Evolutionary conservation across 805 yeast genomes (phyloP).

Genomic region (Priceomyces fermenticarens): DNA sequence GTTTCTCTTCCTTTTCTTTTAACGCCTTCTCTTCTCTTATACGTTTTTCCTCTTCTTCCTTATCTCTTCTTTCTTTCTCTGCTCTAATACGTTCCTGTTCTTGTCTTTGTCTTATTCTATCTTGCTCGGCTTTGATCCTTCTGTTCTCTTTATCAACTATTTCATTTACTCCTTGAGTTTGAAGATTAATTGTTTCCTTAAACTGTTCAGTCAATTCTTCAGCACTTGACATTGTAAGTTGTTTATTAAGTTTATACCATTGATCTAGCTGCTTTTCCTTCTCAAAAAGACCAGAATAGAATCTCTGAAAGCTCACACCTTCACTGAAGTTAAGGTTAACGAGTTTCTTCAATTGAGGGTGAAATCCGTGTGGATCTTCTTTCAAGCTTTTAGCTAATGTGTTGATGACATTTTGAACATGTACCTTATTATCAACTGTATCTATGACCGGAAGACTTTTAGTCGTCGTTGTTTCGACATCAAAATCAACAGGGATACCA

Average conservation of each 20-base stretch:
- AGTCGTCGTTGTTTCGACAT: constrained; percentile 10
- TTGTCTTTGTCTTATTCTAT: constrained; percentile 12
- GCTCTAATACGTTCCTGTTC: constrained; percentile 1
- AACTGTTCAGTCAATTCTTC: neutral
- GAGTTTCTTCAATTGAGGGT: too few relatives aligned
- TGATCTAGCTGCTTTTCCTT: neutral
- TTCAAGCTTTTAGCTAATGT: neutral
- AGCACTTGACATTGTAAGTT: neutral
- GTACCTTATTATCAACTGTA: neutral
- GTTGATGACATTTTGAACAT: neutral
- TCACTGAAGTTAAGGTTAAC: too few relatives aligned
- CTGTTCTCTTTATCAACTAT: constrained; percentile 16
- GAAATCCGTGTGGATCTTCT: too few relatives aligned
- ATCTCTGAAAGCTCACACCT: too few relatives aligned
- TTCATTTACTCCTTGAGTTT: constrained; percentile 2
- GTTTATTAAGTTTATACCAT: neutral
- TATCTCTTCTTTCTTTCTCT: constrained; percentile 6
- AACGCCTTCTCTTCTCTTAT: constrained; percentile 5
- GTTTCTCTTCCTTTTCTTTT: constrained; percentile 15
- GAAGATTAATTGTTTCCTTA: constrained; percentile 4
- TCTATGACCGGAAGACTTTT: constrained; percentile 3
- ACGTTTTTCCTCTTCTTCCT: constrained; percentile 6
- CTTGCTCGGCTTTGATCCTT: constrained; percentile 14
- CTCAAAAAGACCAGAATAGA: too few relatives aligned
- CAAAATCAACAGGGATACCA: constrained; percentile 25